Percentiles rank a stretch among this genome's conserved stretches.
These are phyloP conservation scores for Suillus fuscotomentosus DNA, from an alignment of 768 basidiomycete genomes.

Conservation along the genomic window DNA sequence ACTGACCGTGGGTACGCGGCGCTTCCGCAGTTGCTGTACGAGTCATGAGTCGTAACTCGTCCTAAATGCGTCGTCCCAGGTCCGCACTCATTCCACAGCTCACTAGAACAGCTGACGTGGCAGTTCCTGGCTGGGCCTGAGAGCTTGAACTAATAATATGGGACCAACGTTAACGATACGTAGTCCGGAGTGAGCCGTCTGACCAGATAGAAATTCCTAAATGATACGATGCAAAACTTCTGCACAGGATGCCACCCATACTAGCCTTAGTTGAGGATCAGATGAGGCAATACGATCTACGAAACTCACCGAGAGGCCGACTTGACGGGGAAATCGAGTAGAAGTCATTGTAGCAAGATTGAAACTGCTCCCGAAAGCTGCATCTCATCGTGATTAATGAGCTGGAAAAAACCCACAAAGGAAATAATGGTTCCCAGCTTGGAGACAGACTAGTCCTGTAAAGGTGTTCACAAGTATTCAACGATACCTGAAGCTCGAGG, in stretches of 20 bases:
- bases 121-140: neutral
- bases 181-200: neutral
- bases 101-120: neutral
- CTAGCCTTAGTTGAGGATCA: neutral
- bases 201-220: neutral
- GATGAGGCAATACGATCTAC: neutral
- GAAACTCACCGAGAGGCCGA: neutral
- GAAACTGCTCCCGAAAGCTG: neutral
- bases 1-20: neutral
- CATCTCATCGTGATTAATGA: neutral
- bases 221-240: neutral
- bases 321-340: neutral
- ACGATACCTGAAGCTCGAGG: too few relatives aligned
- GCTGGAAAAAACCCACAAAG: neutral
- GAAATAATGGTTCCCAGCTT: too few relatives aligned
- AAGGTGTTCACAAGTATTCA: too few relatives aligned
- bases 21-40: neutral
- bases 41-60: neutral
- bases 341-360: neutral
- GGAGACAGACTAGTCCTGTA: too few relatives aligned
- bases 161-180: neutral
- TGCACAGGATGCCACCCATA: neutral
- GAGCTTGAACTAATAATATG: neutral
- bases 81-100: neutral
- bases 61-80: neutral